Evolutionary conservation across 1,139 yeast genomes (phyloP).

Genomic region (Blastobotrys capitulatus): DNA sequence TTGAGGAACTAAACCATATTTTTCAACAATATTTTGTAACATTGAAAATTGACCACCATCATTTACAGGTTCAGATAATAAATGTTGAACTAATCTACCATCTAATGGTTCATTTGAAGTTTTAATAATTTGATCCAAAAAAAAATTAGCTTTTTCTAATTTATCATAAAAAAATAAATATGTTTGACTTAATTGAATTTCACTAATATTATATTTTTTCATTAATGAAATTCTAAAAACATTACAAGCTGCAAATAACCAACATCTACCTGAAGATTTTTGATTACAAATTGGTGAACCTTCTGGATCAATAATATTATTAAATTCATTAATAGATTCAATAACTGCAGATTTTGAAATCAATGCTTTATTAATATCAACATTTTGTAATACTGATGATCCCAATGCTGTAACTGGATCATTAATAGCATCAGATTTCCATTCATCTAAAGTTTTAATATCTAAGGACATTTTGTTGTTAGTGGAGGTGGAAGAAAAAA

Average conservation of each 20-base stretch:
- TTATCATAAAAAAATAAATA: conserved; percentile 70
- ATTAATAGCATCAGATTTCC: conserved; percentile 25
- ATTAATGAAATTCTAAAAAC: conserved; percentile 60
- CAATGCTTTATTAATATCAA: conserved; percentile 34
- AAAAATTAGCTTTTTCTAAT: conserved; percentile 62
- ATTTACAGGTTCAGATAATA: conserved; percentile 56
- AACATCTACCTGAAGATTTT: conserved; percentile 71
- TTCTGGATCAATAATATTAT: conserved; percentile 53
- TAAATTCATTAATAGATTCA: conserved; percentile 44
- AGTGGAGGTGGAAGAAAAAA: neutral
- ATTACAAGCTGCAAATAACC: conserved; percentile 82
- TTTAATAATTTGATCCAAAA: conserved; percentile 67
- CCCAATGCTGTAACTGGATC: conserved; percentile 30
- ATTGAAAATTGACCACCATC: conserved; percentile 90
- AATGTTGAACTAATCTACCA: conserved; percentile 59
- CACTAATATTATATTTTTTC: conserved; percentile 56
- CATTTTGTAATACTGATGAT: conserved; percentile 31
- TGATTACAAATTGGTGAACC: conserved; percentile 74
- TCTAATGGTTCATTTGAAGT: conserved; percentile 59
- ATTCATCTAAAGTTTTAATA: conserved; percentile 21
- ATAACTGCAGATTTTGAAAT: conserved; percentile 43
- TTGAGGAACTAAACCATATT: conserved; percentile 75
- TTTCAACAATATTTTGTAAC: conserved; percentile 66
- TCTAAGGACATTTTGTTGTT: conserved; percentile 15
- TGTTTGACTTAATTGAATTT: conserved; percentile 69